Evolutionary conservation across 768 basidiomycete species (phyloP), one percentile per base, ranked within the genome.

Genomic region (Arthromyces matolae): DNA sequence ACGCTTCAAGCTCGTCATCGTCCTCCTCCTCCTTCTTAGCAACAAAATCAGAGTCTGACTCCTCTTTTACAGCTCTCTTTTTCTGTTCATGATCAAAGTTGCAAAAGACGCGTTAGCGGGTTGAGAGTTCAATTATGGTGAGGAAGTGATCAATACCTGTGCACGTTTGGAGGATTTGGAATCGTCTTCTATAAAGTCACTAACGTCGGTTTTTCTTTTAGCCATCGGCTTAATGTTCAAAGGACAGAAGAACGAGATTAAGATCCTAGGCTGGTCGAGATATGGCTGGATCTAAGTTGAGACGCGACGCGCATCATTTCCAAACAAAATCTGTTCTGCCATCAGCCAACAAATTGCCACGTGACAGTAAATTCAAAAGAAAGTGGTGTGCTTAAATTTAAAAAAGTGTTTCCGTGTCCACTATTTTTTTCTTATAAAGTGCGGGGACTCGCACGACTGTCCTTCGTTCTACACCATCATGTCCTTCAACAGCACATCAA

Each of bases 401-500:
- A 24, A 27, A 36, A 42, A 10, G 16, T 36, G 20, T 49, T 42
- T 40, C 19, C 5, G 18, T 41, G 22, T 45, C 13, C 19, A 9
- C 28, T n/a, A n/a, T 34, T 42, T 4, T 44, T 47, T 41, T 51
- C 34, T 41, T 45, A 51, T 44, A 48, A 44, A 44, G 48, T 40
- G 47, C 19, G 3, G 34, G 34, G 44, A 25, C 14, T 55, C 43
- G n/a, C 39, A 37, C 42, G 47, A 16, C 35, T 24, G 13, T 39
- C 18, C 41, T 20, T 43, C 34, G 46, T 51, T 45, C 47, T 52
- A 35, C 54, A 56, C 50, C 59, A 78, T 78, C 59, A 79, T 79
- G 77, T 60, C 67, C 20, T 70, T 73, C 51, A 76, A 79, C 58
- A 62, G 63, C 28, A 76, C 72, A 8, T 51, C 58, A 27, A 52